Evolutionary conservation across 176 grass and related monocot genomes (phyloP).

Genomic region (Tuctoria greenei): DNA sequence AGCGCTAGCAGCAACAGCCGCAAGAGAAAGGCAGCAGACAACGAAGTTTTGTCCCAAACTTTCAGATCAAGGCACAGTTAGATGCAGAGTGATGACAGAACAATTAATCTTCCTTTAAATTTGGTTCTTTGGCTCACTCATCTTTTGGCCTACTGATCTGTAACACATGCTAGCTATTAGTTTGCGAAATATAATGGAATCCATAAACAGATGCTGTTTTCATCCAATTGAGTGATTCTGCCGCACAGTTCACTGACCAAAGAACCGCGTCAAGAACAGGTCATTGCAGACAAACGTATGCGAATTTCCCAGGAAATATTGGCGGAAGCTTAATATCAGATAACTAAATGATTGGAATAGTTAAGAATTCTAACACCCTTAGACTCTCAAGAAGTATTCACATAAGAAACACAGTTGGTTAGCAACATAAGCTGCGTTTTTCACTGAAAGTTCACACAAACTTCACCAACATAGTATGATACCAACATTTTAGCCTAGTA

Average conservation of each 20-base stretch:
- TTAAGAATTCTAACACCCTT: neutral
- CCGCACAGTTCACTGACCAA: neutral
- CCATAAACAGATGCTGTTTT: neutral
- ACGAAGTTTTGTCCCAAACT: conserved; percentile 45
- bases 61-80: conserved; percentile 57
- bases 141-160: conserved; percentile 35
- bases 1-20: conserved; percentile 26
- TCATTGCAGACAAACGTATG: neutral
- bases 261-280: neutral
- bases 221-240: neutral
- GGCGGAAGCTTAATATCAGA: neutral
- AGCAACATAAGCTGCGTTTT: neutral
- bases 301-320: neutral
- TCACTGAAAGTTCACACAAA: neutral
- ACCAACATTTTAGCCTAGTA: neutral
- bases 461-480: neutral
- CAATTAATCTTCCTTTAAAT: neutral
- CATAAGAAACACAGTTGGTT: neutral
- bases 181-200: conserved; percentile 22
- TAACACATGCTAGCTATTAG: conserved; percentile 16
- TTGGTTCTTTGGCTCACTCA: neutral
- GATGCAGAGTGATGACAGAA: conserved; percentile 22
- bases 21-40: conserved; percentile 68
- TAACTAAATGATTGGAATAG: neutral
- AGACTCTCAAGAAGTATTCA: neutral